Percentiles rank a stretch among this genome's conserved stretches.
Evolutionary conservation across 495 filamentous ascomycete species (phyloP).

Genomic region (Corynascus novoguineensis): DNA sequence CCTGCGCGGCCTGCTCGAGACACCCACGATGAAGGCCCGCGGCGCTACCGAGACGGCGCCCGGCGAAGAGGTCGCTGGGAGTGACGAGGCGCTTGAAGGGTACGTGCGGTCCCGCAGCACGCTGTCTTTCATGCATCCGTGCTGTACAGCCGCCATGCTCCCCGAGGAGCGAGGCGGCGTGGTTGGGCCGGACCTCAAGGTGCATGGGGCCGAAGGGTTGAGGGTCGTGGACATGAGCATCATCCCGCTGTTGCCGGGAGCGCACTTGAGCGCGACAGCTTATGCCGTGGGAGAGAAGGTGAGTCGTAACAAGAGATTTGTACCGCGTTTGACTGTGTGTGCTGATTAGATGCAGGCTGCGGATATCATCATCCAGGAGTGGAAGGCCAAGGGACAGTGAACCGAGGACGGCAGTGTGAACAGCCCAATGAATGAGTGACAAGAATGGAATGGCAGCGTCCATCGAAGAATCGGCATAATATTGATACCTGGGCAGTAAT

Average conservation of each 20-base stretch:
- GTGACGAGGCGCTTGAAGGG: slow-evolving; percentile 4
- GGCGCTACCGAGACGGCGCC: slow-evolving; percentile 17
- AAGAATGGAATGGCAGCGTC: too few relatives aligned
- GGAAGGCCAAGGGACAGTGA: background rate
- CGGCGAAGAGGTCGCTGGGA: slow-evolving; percentile 5
- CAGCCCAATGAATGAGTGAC: too few relatives aligned
- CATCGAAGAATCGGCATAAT: too few relatives aligned
- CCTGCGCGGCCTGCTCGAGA: slow-evolving; percentile 19
- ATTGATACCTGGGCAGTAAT: too few relatives aligned
- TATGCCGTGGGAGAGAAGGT: slow-evolving; percentile 20
- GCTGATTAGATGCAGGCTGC: background rate
- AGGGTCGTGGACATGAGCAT: slow-evolving; percentile 26
- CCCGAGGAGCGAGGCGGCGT: slow-evolving; percentile 47
- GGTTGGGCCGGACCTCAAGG: slow-evolving; percentile 34
- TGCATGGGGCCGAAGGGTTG: slow-evolving; percentile 34
- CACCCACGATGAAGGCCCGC: slow-evolving; percentile 15
- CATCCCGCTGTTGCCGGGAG: slow-evolving; percentile 44
- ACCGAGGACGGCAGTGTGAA: background rate
- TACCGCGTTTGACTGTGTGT: too few relatives aligned
- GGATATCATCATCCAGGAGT: slow-evolving; percentile 9
- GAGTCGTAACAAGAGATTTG: too few relatives aligned
- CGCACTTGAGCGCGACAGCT: slow-evolving; percentile 13
- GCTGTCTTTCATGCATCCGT: slow-evolving; percentile 22
- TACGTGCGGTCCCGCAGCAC: slow-evolving; percentile 8
- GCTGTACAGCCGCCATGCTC: slow-evolving; percentile 51